phyloP scores from a whole-genome alignment of 306 rosid genomes.

The Coriaria nepalensis region DNA sequence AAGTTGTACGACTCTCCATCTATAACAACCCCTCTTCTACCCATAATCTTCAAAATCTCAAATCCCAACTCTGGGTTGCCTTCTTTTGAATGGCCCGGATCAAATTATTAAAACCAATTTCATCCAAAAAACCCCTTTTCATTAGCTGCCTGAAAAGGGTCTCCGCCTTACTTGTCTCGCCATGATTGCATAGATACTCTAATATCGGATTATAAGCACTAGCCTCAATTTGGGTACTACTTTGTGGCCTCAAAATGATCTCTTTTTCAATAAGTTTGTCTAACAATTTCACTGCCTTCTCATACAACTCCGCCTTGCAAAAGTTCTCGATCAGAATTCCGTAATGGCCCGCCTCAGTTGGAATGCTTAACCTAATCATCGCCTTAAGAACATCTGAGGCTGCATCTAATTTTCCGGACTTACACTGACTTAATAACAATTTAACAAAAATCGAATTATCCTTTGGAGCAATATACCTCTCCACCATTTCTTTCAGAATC shows the following conservation, averaged over 20 bases:
- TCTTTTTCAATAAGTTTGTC: slow-evolving; percentile 80
- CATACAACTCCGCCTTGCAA: slow-evolving; percentile 56
- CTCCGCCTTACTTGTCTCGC: slow-evolving; percentile 66
- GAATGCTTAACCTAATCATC: slow-evolving; percentile 70
- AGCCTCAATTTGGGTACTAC: slow-evolving; percentile 53
- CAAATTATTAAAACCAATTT: slow-evolving; percentile 65
- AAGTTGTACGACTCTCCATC: slow-evolving; percentile 55
- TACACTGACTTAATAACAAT: slow-evolving; percentile 46
- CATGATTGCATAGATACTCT: slow-evolving; percentile 53
- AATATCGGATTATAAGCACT: slow-evolving; percentile 68
- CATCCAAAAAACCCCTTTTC: slow-evolving; percentile 71
- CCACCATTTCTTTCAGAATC: slow-evolving; percentile 67
- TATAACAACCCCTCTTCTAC: slow-evolving; percentile 56
- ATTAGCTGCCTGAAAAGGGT: slow-evolving; percentile 61
- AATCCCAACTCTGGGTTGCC: slow-evolving; percentile 74
- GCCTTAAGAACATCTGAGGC: slow-evolving; percentile 63
- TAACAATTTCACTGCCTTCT: slow-evolving; percentile 51
- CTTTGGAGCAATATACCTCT: slow-evolving; percentile 50
- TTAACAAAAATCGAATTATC: slow-evolving; percentile 55
- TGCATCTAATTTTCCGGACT: slow-evolving; percentile 65
- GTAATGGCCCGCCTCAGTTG: slow-evolving; percentile 82
- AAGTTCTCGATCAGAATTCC: slow-evolving; percentile 68
- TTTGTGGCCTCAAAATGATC: slow-evolving; percentile 52
- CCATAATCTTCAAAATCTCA: slow-evolving; percentile 81
- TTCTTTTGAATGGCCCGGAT: slow-evolving; percentile 77